Evolutionary conservation across 2,329 filamentous ascomycete species (phyloP), one percentile per base, ranked within the genome.

Genomic region (Septoria linicola): DNA sequence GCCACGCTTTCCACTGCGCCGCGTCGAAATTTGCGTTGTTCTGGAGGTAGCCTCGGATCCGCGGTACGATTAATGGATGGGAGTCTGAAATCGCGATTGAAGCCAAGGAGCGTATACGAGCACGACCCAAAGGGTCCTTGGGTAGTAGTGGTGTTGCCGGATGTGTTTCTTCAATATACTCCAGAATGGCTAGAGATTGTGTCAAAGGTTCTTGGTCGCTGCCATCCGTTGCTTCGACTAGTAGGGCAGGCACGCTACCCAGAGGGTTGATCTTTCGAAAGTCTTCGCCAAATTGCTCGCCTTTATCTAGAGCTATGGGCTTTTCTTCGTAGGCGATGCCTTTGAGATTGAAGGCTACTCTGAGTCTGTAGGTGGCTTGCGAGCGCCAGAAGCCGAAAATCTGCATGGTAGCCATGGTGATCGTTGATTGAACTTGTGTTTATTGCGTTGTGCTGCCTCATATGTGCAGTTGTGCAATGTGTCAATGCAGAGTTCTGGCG

Each of bases 331-430:
- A 44, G 10, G 14, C 3, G 11, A 44, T 44, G 14, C 41, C 27
- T 44, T 44, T 44, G 23, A 44, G 21, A 19, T 44, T 44, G 8
- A 44, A 20, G n/a, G 41, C 41, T 19, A 44, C 41, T 14, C 41
- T 8, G 31, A 44, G 41, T 3, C 41, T 7, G 19, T 44, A 44
- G n/a, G 42, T 45, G 10, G 42, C 42, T 35, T 45, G 42, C 11
- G 42, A 45, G 25, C 25, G 25, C 42, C 42, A 45, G 30, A 19
- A 45, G n/a, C 42, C 42, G 8, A 8, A 45, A 4, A 21, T 16
- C 14, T 16, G 34, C 34, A 36, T 36, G 8, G 34, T 36, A 8
- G 34, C 34, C 34, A 36, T 36, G 34, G 34, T 36, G 14, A 16
- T 8, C 8, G 34, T n/a, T n/a, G n/a, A n/a, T n/a, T n/a, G n/a